A percentile compares a stretch with the other conserved stretches of the same genome.
Conservation (phyloP, 2,329 filamentous ascomycete species). For the Coccinonectria pachysandricola region DNA sequence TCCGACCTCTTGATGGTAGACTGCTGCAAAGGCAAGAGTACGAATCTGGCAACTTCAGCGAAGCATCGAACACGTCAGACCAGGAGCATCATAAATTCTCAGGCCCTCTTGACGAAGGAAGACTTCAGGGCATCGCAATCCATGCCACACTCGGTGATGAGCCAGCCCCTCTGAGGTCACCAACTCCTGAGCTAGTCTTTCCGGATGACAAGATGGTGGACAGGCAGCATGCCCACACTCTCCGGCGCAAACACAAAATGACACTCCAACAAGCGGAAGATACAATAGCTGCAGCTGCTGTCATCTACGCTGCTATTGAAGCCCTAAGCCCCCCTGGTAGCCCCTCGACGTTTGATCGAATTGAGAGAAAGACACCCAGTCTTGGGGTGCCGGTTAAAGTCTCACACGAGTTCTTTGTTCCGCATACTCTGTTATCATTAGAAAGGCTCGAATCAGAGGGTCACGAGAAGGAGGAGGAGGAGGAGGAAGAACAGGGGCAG, state of each 20-base stretch:
- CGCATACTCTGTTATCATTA: too few species aligned
- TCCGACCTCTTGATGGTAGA: too few species aligned
- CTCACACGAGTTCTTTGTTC: too few species aligned
- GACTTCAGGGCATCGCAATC: too few species aligned
- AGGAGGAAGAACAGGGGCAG: slow-evolving; percentile 28
- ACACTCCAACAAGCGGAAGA: slow-evolving; percentile 40
- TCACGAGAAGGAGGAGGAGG: slow-evolving; percentile 28
- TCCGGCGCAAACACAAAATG: slow-evolving; percentile 35
- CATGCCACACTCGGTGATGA: too few species aligned
- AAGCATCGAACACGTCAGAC: too few species aligned
- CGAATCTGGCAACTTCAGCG: too few species aligned
- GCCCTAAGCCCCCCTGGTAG: slow-evolving; percentile 33
- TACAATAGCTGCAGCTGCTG: slow-evolving; percentile 41
- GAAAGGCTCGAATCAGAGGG: too few species aligned
- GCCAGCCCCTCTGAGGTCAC: slow-evolving; percentile 23
- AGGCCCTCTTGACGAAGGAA: too few species aligned
- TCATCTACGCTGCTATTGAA: slow-evolving; percentile 42
- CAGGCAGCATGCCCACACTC: slow-evolving; percentile 31
- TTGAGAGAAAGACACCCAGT: slow-evolving; percentile 17
- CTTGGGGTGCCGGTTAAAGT: too few species aligned
- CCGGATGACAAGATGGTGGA: slow-evolving; percentile 30
- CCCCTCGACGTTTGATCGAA: slow-evolving; percentile 16
- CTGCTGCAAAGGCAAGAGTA: too few species aligned
- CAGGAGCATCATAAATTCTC: too few species aligned
- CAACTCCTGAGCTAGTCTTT: slow-evolving; percentile 37